Evolutionary conservation across 1,284 basidiomycete species (phyloP).

Genomic region (Tilletia setariae): DNA sequence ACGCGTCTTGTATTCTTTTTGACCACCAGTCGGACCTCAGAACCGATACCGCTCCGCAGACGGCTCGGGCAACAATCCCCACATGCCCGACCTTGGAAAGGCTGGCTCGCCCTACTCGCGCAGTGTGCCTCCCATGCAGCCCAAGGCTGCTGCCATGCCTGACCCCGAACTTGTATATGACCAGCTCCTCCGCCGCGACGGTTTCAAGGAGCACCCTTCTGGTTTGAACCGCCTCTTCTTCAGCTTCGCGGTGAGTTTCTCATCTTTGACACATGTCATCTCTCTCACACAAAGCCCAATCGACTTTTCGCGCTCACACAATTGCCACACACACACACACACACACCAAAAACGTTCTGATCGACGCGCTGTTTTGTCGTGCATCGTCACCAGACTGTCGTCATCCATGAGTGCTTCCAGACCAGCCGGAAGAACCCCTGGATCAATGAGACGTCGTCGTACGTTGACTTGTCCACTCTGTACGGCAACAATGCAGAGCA

Average conservation of each 20-base stretch:
- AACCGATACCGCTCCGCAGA: slow-evolving; percentile 47
- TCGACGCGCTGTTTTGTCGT: slow-evolving; percentile 30
- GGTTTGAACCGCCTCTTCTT: slow-evolving; percentile 43
- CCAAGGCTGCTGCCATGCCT: slow-evolving; percentile 21
- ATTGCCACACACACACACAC: too few species aligned
- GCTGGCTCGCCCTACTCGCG: slow-evolving; percentile 68
- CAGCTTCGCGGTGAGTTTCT: slow-evolving; percentile 28
- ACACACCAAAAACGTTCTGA: too few species aligned
- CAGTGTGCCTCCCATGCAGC: slow-evolving; percentile 66
- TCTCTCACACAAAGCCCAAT: too few species aligned
- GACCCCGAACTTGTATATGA: slow-evolving; percentile 28
- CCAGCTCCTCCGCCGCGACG: slow-evolving; percentile 18
- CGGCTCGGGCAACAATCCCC: slow-evolving; percentile 65
- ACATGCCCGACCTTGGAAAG: slow-evolving; percentile 69
- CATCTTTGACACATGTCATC: background rate
- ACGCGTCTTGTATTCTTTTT: too few species aligned
- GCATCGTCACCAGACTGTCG: slow-evolving; percentile 6
- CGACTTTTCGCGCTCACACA: too few species aligned
- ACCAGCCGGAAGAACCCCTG: slow-evolving; percentile 31
- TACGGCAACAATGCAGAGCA: slow-evolving; percentile 66
- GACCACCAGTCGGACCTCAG: slow-evolving; percentile 61
- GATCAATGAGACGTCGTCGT: slow-evolving; percentile 69
- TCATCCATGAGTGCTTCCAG: slow-evolving; percentile 22
- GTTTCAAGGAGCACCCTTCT: slow-evolving; percentile 29
- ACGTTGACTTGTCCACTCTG: slow-evolving; percentile 72